phyloP scores from a whole-genome alignment of 257 asterid genomes.

The Cynanchum wilfordii region DNA sequence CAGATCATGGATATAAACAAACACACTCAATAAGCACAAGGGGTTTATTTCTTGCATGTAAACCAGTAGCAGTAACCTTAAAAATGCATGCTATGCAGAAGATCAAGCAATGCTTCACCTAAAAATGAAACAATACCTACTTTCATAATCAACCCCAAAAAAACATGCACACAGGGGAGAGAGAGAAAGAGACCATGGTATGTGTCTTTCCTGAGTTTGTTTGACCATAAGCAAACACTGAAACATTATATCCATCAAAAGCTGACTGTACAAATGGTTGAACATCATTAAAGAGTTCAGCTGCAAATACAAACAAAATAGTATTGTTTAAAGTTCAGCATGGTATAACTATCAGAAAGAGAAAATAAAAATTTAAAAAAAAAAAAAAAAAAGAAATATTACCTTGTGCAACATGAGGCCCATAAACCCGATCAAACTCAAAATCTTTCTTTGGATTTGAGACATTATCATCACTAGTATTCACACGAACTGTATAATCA shows the following conservation, averaged over 20 bases:
- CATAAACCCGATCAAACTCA: constrained; percentile 96
- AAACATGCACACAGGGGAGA: constrained; percentile 1
- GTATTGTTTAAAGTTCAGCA: constrained; percentile 26
- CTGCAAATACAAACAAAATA: constrained; percentile 47
- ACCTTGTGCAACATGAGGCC: constrained; percentile 99
- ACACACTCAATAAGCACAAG: no score
- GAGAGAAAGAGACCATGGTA: constrained; percentile 71
- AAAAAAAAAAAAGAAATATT: constrained; percentile 12
- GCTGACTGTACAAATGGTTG: constrained; percentile 99
- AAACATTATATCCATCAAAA: constrained; percentile 91
- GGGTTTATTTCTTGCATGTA: background rate
- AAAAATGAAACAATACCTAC: background rate
- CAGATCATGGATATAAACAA: background rate
- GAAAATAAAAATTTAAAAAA: constrained; percentile 13
- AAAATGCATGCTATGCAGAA: background rate
- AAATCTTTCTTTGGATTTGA: constrained; percentile 92
- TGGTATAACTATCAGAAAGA: constrained; percentile 14
- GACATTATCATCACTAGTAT: constrained; percentile 68
- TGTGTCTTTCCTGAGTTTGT: constrained; percentile 84
- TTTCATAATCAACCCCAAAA: background rate
- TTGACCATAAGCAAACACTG: constrained; percentile 86
- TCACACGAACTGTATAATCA: constrained; percentile 60
- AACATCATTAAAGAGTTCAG: constrained; percentile 79
- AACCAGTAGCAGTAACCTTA: background rate
- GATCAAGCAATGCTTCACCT: no score